phyloP scores from a whole-genome alignment of 2,329 filamentous ascomycete species.

The Madurella mycetomatis region DNA sequence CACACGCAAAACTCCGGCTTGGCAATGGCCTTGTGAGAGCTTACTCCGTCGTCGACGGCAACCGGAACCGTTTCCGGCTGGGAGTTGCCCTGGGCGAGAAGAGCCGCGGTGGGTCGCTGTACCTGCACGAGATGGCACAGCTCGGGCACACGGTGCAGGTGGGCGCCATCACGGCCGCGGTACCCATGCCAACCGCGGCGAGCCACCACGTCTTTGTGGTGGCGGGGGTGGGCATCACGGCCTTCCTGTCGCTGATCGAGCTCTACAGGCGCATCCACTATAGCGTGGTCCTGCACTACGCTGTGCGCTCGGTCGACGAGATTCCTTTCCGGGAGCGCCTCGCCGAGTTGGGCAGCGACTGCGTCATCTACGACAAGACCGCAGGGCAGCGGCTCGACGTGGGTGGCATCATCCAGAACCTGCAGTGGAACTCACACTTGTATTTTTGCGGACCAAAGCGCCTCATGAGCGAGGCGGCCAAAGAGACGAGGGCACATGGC shows the following conservation, averaged over 20 bases:
- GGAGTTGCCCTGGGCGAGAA: constrained; percentile 52
- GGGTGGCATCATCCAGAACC: constrained; percentile 37
- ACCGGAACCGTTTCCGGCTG: constrained; percentile 48
- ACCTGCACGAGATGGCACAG: constrained; percentile 47
- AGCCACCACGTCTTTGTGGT: constrained; percentile 60
- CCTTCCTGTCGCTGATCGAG: constrained; percentile 51
- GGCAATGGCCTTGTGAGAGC: constrained; percentile 52
- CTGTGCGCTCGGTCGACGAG: constrained; percentile 48
- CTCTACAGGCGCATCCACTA: constrained; percentile 41
- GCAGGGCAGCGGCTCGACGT: constrained; percentile 52
- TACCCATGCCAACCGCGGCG: constrained; percentile 42
- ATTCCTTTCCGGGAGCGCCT: constrained; percentile 52
- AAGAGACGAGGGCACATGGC: constrained; percentile 37
- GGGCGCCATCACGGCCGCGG: constrained; percentile 46
- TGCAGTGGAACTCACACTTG: constrained; percentile 52
- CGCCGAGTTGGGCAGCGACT: constrained; percentile 34
- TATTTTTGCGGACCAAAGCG: constrained; percentile 58
- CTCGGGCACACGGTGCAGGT: constrained; percentile 49
- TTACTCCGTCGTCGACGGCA: constrained; percentile 57
- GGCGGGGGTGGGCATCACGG: constrained; percentile 63
- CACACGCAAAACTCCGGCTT: constrained; percentile 54
- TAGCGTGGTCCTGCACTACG: constrained; percentile 55
- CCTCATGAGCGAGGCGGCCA: constrained; percentile 50
- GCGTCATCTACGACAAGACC: constrained; percentile 50
- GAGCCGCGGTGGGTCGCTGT: constrained; percentile 58